Conservation (phyloP, 78 protist species). For the Dictyostelium intermedium region DNA sequence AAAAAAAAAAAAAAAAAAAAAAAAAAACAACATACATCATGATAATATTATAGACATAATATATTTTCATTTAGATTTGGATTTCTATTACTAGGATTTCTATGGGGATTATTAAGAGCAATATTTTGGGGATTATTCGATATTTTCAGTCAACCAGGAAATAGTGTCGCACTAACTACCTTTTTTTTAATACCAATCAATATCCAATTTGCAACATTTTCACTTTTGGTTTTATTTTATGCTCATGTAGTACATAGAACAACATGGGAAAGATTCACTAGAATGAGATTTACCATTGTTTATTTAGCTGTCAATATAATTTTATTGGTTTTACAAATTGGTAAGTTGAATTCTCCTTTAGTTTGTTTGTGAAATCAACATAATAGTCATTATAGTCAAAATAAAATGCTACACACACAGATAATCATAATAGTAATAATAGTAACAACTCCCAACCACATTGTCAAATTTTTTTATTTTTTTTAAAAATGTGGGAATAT, state of each 20-base stretch:
- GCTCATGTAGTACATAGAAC: conserved; percentile 73
- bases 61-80: conserved; percentile 76
- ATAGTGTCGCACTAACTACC: background rate
- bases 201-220: conserved; percentile 66
- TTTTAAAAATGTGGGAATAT: no score
- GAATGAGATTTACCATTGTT: conserved; percentile 48
- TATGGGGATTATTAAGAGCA: conserved; percentile 61
- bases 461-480: no score
- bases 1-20: background rate
- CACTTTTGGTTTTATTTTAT: conserved; percentile 58
- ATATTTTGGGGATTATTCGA: conserved; percentile 19
- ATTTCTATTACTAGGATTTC: conserved; percentile 43
- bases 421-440: no score
- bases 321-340: conserved; percentile 33
- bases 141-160: background rate
- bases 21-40: no score
- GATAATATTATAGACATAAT: conserved; percentile 49
- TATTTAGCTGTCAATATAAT: conserved; percentile 37
- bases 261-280: conserved; percentile 57
- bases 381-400: no score
- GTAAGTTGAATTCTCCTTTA: background rate
- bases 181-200: conserved; percentile 46
- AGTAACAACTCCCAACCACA: no score
- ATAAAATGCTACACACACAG: no score
- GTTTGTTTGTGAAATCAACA: no score